Base-by-base conservation (phyloP, 2,329 filamentous ascomycete species). In the Fragosphaeria purpurea region DNA sequence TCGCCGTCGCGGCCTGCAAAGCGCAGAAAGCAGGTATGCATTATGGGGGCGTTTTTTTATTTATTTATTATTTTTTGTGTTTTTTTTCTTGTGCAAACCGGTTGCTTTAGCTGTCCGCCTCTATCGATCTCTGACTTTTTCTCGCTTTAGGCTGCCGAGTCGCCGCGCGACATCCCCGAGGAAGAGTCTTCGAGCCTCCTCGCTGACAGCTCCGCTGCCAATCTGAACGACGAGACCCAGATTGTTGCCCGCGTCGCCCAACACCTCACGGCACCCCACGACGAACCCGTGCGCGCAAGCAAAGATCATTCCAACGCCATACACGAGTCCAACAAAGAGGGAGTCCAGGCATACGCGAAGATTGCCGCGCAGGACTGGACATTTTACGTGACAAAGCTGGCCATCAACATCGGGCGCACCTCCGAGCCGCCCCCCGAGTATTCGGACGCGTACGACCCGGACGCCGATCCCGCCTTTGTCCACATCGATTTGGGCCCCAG, bases 401-500 rank as follows among this genome's bases (percentile, higher is more conserved):
- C 76, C 48, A 79, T 89, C 61, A 82, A 85, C 57, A 89, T 93
- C 56, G 87, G 87, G 42, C 80, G 87, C 55, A 79, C 80, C 13
- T 78, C 80, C 4, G 81, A 85, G 53, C 68, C 62, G 54, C 58
- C 58, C 58, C 62, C 55, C 37, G 60, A 60, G 22, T 55, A 55
- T 41, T 57, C 63, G 5, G 56, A 70, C 39, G 69, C 69, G 48
- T 67, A 70, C 46, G 71, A 67, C 34, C 65, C 69, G 7, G 68
- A 70, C 34, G 65, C 71, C 37, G 70, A 76, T 42, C 68, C 73
- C 11, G 69, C 75, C 13, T 71, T 69, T 33, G 71, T 97, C 10
- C 86, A 96, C 63, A 91, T 98, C 58, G 91, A 98, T 63, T 74
- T 98, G 35, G 86, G 87, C 1, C 87, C 87, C 0, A 86, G 80